Percentiles rank a stretch among this genome's conserved stretches.
phyloP scores from a whole-genome alignment of 148 eudicot species.

The Cornus florida region DNA sequence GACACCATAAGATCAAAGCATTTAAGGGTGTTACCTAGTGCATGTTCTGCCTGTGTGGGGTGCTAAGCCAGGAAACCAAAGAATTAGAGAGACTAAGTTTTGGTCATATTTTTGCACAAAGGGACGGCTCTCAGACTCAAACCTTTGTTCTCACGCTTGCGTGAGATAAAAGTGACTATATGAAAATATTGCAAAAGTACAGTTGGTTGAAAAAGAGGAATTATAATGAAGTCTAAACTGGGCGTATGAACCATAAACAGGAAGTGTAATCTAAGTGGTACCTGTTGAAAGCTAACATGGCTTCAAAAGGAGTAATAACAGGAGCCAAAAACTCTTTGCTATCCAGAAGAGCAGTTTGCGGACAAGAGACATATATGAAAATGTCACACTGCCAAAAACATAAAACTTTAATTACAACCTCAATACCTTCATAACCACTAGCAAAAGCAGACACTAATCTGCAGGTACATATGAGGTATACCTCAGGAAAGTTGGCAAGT shows the following conservation, averaged over 20 bases:
- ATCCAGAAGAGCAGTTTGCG: conserved; percentile 93
- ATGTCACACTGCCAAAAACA: conserved; percentile 71
- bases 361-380: conserved; percentile 80
- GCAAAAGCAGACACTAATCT: conserved; percentile 9
- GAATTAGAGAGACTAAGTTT: too few relatives aligned
- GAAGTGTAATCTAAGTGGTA: conserved; percentile 12
- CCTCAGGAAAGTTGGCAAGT: conserved; percentile 97
- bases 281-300: conserved; percentile 83
- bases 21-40: neutral
- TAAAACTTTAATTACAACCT: neutral
- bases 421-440: neutral
- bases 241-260: neutral
- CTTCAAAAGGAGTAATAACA: conserved; percentile 92
- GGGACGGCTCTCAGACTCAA: too few relatives aligned
- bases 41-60: too few relatives aligned
- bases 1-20: neutral
- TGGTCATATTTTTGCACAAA: too few relatives aligned
- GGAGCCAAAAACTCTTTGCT: conserved; percentile 98
- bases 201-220: neutral
- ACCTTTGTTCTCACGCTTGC: too few relatives aligned
- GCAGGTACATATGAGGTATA: conserved; percentile 15
- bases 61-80: too few relatives aligned
- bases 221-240: neutral
- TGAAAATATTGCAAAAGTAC: neutral
- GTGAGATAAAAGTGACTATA: too few relatives aligned